Conservation (phyloP, 2,329 filamentous ascomycete genomes). For the Ilyonectria destructans region DNA sequence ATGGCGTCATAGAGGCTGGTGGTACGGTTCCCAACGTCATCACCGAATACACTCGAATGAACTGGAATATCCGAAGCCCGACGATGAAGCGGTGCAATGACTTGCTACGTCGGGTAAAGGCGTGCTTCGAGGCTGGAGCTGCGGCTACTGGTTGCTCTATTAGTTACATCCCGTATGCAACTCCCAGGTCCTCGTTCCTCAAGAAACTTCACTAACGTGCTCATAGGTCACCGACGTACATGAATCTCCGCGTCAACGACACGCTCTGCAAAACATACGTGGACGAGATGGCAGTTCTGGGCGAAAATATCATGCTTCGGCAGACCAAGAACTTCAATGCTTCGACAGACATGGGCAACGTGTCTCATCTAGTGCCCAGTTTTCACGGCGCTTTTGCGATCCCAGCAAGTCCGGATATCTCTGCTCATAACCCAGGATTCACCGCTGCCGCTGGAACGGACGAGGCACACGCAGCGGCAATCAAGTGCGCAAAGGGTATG, state of each 20-base stretch:
- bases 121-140: slow-evolving; percentile 57
- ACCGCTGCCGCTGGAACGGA: slow-evolving; percentile 61
- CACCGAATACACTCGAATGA: slow-evolving; percentile 31
- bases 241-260: slow-evolving; percentile 62
- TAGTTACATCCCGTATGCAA: slow-evolving; percentile 55
- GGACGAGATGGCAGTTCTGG: slow-evolving; percentile 60
- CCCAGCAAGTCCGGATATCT: slow-evolving; percentile 54
- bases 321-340: slow-evolving; percentile 46
- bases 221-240: slow-evolving; percentile 57
- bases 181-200: background rate
- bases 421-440: slow-evolving; percentile 60
- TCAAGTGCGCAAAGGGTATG: slow-evolving; percentile 64
- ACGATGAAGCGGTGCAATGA: slow-evolving; percentile 26
- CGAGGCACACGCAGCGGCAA: slow-evolving; percentile 56
- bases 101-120: slow-evolving; percentile 50
- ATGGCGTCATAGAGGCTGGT: slow-evolving; percentile 40
- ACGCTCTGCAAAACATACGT: slow-evolving; percentile 62
- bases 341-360: slow-evolving; percentile 69
- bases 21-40: slow-evolving; percentile 36
- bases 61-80: slow-evolving; percentile 34
- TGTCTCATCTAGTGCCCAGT: slow-evolving; percentile 63
- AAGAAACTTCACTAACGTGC: background rate
- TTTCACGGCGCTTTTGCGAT: slow-evolving; percentile 67
- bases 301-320: slow-evolving; percentile 51
- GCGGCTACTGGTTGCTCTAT: slow-evolving; percentile 55